phyloP scores from a whole-genome alignment of 1,284 basidiomycete species.

The Anthracocystis walkeri region DNA sequence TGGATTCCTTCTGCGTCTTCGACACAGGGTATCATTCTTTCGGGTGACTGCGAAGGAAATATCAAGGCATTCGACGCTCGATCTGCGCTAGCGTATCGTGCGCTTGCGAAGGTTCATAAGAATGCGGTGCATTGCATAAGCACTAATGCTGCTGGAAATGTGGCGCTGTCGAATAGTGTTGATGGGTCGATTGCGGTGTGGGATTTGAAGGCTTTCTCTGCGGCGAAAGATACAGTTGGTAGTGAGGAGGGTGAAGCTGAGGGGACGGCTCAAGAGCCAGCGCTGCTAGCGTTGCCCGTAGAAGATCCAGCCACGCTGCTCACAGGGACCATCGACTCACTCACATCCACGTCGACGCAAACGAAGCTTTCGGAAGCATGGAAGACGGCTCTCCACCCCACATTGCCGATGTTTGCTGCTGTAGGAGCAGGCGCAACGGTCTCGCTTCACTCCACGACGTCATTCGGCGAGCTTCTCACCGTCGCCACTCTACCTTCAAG shows the following conservation, averaged over 20 bases:
- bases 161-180: constrained; percentile 27
- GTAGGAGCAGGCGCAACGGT: constrained; percentile 31
- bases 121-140: constrained; percentile 40
- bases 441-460: constrained; percentile 18
- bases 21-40: constrained; percentile 22
- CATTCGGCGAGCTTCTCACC: constrained; percentile 17
- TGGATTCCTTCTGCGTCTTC: constrained; percentile 29
- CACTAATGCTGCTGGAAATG: constrained; percentile 7
- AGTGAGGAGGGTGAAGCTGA: neutral
- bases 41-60: constrained; percentile 26
- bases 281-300: constrained; percentile 17
- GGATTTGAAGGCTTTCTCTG: constrained; percentile 17
- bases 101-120: constrained; percentile 18
- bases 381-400: constrained; percentile 38
- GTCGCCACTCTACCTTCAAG: neutral
- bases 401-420: constrained; percentile 19
- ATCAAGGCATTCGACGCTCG: constrained; percentile 30
- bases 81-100: constrained; percentile 12
- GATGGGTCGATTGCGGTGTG: constrained; percentile 44
- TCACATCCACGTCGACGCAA: neutral
- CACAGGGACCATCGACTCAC: constrained; percentile 15
- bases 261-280: neutral
- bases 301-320: constrained; percentile 15
- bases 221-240: neutral
- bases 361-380: constrained; percentile 42